Conservation (phyloP, 192 early-diverging fungal genomes). For the Funneliformis mosseae region DNA sequence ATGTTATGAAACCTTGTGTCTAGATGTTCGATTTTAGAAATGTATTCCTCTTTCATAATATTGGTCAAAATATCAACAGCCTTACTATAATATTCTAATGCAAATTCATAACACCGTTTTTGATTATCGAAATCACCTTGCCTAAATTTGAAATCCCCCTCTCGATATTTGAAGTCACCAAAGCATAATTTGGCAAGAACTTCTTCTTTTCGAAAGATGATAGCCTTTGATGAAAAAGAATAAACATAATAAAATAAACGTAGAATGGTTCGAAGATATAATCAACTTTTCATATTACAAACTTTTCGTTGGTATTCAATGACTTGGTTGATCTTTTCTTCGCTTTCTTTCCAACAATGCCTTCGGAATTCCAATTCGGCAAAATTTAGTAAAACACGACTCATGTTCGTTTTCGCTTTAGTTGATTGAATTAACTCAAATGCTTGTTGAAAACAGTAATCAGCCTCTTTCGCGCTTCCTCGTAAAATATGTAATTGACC, state of each 20-base stretch:
- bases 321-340: constrained; percentile 43
- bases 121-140: constrained; percentile 53
- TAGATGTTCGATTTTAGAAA: constrained; percentile 53
- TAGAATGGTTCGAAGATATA: neutral
- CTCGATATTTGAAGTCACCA: constrained; percentile 53
- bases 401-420: constrained; percentile 43
- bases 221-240: neutral
- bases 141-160: constrained; percentile 23
- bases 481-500: constrained; percentile 54
- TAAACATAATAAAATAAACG: neutral
- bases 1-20: constrained; percentile 40
- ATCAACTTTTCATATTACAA: neutral
- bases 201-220: constrained; percentile 23
- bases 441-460: constrained; percentile 65
- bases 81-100: constrained; percentile 50
- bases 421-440: constrained; percentile 51
- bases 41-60: constrained; percentile 56
- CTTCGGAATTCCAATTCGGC: constrained; percentile 58
- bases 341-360: constrained; percentile 48
- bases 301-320: constrained; percentile 37
- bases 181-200: constrained; percentile 17
- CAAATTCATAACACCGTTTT: constrained; percentile 42
- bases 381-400: constrained; percentile 48
- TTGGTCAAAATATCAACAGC: constrained; percentile 53
- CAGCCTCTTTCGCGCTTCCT: constrained; percentile 62